phyloP scores from a whole-genome alignment of 2,329 filamentous ascomycete species.

The Cryphonectria radicalis region DNA sequence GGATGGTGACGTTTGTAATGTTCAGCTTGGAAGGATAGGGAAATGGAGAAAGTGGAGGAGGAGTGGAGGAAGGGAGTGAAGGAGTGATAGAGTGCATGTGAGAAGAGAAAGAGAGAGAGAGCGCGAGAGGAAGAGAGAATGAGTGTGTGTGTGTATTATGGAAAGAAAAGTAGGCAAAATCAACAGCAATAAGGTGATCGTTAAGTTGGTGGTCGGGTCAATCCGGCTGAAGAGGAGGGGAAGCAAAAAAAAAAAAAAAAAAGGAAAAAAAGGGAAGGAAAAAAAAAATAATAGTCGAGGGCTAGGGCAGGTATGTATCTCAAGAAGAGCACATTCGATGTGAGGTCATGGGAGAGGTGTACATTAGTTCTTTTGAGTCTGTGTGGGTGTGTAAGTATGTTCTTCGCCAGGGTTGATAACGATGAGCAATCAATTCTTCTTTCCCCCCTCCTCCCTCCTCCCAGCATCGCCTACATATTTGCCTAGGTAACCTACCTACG shows the following conservation, averaged over 20 bases:
- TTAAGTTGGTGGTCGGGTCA: neutral
- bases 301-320: neutral
- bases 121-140: neutral
- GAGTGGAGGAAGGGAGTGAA: neutral
- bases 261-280: neutral
- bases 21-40: neutral
- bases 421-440: neutral
- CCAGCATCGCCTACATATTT: neutral
- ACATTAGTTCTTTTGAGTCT: neutral
- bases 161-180: conserved; percentile 4
- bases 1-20: neutral
- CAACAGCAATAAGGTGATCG: neutral
- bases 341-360: neutral
- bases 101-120: too few relatives aligned
- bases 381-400: conserved; percentile 2
- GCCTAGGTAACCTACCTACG: conserved; percentile 1
- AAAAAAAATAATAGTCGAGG: neutral
- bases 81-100: neutral
- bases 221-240: neutral
- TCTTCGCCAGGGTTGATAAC: neutral
- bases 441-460: too few relatives aligned
- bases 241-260: too few relatives aligned
- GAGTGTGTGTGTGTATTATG: too few relatives aligned
- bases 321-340: conserved; percentile 7
- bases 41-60: neutral